Conservation (phyloP, 768 basidiomycete genomes). For the Termitomyces sp. region DNA sequence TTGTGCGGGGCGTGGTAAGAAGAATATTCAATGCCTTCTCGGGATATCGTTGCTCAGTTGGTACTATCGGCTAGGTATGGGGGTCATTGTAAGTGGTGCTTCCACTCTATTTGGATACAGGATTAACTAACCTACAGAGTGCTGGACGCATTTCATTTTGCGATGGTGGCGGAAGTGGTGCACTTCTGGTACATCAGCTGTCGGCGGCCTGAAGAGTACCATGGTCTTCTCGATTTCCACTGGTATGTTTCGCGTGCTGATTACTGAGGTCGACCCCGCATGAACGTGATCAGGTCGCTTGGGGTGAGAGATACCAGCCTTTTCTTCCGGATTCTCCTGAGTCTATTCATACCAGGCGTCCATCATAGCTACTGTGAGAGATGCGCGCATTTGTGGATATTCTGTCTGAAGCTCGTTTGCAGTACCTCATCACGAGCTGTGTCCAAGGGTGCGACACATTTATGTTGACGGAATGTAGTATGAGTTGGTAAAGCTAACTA, state of each 20-base stretch:
- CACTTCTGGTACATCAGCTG: constrained; percentile 10
- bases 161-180: constrained; percentile 10
- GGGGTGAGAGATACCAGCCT: neutral
- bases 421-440: constrained; percentile 10
- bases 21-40: neutral
- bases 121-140: neutral
- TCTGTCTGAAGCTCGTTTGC: neutral
- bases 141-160: constrained; percentile 11
- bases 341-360: neutral
- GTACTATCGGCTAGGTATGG: constrained; percentile 5
- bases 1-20: constrained; percentile 5
- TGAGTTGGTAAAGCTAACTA: neutral
- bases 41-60: neutral
- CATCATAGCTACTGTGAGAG: constrained; percentile 9
- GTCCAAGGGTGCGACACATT: constrained; percentile 6
- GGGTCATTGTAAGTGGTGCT: neutral
- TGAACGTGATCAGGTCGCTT: constrained; percentile 1
- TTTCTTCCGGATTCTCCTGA: neutral
- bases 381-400: neutral
- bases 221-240: constrained; percentile 8
- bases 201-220: constrained; percentile 1
- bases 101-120: neutral
- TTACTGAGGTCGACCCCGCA: neutral
- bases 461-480: neutral
- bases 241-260: neutral